phyloP scores from a whole-genome alignment of 768 basidiomycete genomes.

The Mycena belliarum region DNA sequence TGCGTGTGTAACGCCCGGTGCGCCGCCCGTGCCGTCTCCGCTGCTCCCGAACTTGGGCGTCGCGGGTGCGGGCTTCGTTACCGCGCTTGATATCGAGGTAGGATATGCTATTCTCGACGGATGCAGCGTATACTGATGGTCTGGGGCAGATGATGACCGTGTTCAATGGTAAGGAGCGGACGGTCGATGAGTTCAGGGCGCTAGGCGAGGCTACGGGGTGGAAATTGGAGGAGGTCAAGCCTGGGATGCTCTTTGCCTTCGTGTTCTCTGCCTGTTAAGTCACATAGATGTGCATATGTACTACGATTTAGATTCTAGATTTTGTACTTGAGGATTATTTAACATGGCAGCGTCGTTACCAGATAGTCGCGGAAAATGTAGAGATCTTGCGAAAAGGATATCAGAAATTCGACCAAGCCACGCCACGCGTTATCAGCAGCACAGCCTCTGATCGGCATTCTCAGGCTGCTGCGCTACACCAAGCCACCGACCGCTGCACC shows the following conservation, averaged over 20 bases:
- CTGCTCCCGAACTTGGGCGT: slow-evolving; percentile 29
- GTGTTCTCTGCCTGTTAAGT: slow-evolving; percentile 13
- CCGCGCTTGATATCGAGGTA: slow-evolving; percentile 26
- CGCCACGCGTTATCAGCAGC: no score
- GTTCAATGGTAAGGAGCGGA: slow-evolving; percentile 31
- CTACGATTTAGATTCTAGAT: no score
- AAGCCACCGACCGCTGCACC: no score
- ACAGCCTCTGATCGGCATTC: no score
- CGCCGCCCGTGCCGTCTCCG: slow-evolving; percentile 24
- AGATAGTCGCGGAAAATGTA: no score
- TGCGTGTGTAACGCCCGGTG: slow-evolving; percentile 12
- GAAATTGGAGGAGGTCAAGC: slow-evolving; percentile 28
- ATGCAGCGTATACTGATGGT: not conserved
- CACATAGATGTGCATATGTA: no score
- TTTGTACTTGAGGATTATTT: no score
- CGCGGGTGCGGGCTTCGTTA: slow-evolving; percentile 22
- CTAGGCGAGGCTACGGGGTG: slow-evolving; percentile 28
- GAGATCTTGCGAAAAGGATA: no score
- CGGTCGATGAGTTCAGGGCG: slow-evolving; percentile 25
- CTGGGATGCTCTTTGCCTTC: slow-evolving; percentile 22
- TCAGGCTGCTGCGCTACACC: no score
- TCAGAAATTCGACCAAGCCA: no score
- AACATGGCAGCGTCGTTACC: no score
- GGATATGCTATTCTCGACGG: not conserved
- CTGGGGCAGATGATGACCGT: slow-evolving; percentile 27